Evolutionary conservation across 352 stramenopile genomes (phyloP).

Genomic region (Phytophthora melonis): DNA sequence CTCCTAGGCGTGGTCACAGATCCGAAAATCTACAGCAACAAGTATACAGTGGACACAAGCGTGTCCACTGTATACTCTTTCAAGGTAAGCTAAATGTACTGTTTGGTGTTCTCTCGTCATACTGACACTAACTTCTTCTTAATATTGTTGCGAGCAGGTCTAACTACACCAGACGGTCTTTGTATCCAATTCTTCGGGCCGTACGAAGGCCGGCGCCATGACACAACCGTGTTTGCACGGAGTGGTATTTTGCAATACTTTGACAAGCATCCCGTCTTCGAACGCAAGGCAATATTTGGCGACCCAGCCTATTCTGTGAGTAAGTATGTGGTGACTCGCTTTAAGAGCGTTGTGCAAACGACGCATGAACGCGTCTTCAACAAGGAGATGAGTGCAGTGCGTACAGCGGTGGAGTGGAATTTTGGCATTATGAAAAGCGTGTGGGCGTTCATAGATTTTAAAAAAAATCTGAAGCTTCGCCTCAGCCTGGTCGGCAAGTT

Average conservation of each 20-base stretch:
- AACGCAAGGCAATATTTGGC: not conserved
- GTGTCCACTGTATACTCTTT: not conserved
- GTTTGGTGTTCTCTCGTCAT: too few relatives aligned
- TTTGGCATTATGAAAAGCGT: too few relatives aligned
- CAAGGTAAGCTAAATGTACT: too few relatives aligned
- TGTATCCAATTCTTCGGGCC: not conserved
- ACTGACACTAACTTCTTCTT: too few relatives aligned
- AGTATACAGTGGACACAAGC: not conserved
- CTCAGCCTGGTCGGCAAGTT: too few relatives aligned
- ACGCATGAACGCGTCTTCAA: not conserved
- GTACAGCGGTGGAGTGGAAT: too few relatives aligned
- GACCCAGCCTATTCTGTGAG: not conserved
- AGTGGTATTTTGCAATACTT: not conserved
- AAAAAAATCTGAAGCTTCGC: too few relatives aligned
- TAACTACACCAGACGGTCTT: not conserved
- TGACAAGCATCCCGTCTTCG: not conserved
- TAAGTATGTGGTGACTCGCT: not conserved
- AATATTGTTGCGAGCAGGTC: not conserved
- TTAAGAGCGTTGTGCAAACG: not conserved
- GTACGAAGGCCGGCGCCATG: not conserved
- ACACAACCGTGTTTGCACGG: not conserved
- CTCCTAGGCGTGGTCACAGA: not conserved
- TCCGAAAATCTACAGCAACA: not conserved
- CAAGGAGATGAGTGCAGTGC: not conserved
- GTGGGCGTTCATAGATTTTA: too few relatives aligned